A percentile compares a stretch with the other conserved stretches of the same genome.
These are phyloP conservation scores for Monocercomonoides exilis DNA, from an alignment of 78 protist species.

Conservation along the genomic window DNA sequence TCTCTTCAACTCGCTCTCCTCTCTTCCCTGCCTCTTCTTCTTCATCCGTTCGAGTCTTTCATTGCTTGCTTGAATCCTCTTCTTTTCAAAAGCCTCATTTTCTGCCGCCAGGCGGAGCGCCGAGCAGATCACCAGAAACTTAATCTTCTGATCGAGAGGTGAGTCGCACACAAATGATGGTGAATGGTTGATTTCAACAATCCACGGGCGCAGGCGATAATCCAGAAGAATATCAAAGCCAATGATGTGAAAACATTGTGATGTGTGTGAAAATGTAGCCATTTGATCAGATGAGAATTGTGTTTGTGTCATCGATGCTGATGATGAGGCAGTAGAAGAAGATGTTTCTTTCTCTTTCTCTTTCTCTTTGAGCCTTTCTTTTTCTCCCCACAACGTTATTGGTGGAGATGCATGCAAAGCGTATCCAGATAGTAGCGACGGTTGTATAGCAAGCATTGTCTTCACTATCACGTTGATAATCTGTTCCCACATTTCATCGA, in stretches of 20 bases:
- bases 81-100: background rate
- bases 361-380: no score
- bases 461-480: background rate
- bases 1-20: no score
- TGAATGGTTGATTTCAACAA: slow-evolving; percentile 12
- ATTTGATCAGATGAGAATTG: background rate
- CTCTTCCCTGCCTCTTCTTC: background rate
- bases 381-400: no score
- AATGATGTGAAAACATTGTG: background rate
- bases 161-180: background rate
- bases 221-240: slow-evolving; percentile 3
- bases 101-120: background rate
- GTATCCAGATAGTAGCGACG: background rate
- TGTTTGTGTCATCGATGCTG: no score
- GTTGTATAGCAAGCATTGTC: background rate
- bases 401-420: background rate
- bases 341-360: no score
- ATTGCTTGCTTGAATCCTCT: background rate
- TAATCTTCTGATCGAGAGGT: background rate
- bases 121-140: background rate
- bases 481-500: background rate
- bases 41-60: background rate
- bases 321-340: no score
- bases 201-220: slow-evolving; percentile 15
- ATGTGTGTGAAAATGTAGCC: background rate